Base-by-base conservation (phyloP, 352 stramenopile species). In the Pelagophyceae sp. region DNA sequence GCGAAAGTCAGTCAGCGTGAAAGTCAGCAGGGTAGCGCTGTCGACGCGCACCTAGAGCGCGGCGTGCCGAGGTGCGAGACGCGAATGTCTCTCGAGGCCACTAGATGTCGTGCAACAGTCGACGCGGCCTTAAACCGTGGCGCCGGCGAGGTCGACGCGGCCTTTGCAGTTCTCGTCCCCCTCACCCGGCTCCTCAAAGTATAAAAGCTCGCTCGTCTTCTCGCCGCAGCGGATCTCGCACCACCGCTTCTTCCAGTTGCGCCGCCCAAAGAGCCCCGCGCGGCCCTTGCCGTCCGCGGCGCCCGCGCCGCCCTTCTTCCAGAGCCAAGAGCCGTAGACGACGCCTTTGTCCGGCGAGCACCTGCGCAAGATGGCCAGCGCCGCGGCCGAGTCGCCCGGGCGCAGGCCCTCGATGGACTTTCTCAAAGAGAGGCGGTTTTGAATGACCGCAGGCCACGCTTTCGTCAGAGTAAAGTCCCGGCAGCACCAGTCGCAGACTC, bases 241-340 rank as follows among this genome's bases (percentile, higher is more conserved):
- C 75, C 85, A 88, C 40, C 83, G 85, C 50, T 83, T 81, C 76
- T 88, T 88, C 85, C 85, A 89, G 79, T 89, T 89, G 32, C 72
- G 64, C 37, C 84, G 80, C 6, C 82, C 81, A 50, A 89, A 88
- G 32, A 80, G 75, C 20, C 83, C 82, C 0, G n/a, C 77, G 71
- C 83, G 58, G 23, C 29, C 23, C 58, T 65, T 65, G 58, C 23
- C 20, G 58, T 65, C 58, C 6, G 20, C 29, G 58, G 58, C 29
- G 2, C 61, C 61, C 3, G 33, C 27, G 61, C 61, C 61, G 29
- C 61, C 61, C 31, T 71, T 71, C 61, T 71, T 71, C 29, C 31
- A 71, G 61, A 71, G 29, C 61, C 61, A 71, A 31, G 29, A 29
- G 6, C 19, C 61, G 29, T 32, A 45, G 3, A 71, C 31, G 61